Evolutionary conservation across 495 filamentous ascomycete species (phyloP), one percentile per base, ranked within the genome.

Genomic region (Penicillium chermesinum): DNA sequence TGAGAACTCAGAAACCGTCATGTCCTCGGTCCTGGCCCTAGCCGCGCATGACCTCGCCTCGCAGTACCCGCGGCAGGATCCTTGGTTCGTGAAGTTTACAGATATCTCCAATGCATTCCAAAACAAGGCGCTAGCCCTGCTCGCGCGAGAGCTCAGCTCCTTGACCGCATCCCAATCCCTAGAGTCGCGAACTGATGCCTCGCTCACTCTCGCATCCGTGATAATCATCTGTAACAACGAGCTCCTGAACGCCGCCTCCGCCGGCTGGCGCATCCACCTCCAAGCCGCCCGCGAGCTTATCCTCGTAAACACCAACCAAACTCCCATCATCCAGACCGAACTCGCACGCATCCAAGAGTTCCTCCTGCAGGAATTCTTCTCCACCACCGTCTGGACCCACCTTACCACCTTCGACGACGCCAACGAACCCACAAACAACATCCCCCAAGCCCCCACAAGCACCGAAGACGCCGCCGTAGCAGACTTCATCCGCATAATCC

Each of bases 11-110:
- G 54, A 52, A 27, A 54, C 53, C 1, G 61, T 64, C 2, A 45
- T 58, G n/a, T 58, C 49, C 20, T 61, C 61, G 10, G 53, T 64
- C n/a, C 52, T 64, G 10, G 61, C 61, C 8, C 48, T 64, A 15
- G 45, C 55, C 2, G 50, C 58, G 9, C 54, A 61, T 39, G 61
- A 64, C 16, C 43, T 61, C 2, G 52, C 55, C 15, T 48, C 43
- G 6, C 48, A 56, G 27, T 64, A 58, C 9, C 32, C 50, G 12
- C 19, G 32, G 0, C 40, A 50, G 13, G 48, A 53, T 45, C 34
- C 38, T 0, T 52, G 37, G 5, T 47, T 46, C 38, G 44, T 45
- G 4, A 38, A 22, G n/a, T 49, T 56, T 16, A 52, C 56, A 21
- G 25, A 38, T 2, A 42, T 43, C 13, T 59, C 59, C 12, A 48